Percentiles rank a stretch among this genome's conserved stretches.
These are phyloP conservation scores for Nicotiana undulata DNA, from an alignment of 257 asterid genomes.

Conservation along the genomic window DNA sequence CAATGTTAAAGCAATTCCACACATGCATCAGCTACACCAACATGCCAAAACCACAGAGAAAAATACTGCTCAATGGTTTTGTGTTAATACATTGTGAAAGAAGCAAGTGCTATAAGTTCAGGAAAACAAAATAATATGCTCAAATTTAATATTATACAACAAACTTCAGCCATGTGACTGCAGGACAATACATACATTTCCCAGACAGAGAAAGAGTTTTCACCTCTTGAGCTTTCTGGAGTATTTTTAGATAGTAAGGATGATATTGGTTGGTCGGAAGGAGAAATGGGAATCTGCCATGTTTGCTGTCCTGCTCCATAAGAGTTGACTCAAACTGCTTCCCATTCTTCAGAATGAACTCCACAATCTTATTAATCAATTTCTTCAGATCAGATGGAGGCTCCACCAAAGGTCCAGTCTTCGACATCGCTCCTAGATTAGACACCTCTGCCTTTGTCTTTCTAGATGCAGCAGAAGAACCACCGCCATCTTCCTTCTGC, in stretches of 20 bases:
- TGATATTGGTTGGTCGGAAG: conserved; percentile 71
- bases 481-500: conserved; percentile 32
- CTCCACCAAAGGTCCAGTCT: conserved; percentile 41
- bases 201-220: conserved; percentile 12
- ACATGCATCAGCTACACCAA: neutral
- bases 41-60: neutral
- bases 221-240: conserved; percentile 67
- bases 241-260: conserved; percentile 63
- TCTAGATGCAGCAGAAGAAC: conserved; percentile 23
- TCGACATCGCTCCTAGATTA: conserved; percentile 23
- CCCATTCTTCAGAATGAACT: conserved; percentile 66
- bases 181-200: neutral
- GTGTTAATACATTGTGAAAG: neutral
- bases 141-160: neutral
- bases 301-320: conserved; percentile 67
- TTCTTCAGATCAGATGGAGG: conserved; percentile 78
- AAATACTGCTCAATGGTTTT: neutral
- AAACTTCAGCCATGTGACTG: neutral
- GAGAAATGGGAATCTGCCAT: conserved; percentile 76
- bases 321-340: conserved; percentile 76
- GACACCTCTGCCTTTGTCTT: conserved; percentile 24
- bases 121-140: neutral
- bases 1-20: neutral
- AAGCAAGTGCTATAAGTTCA: neutral
- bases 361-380: conserved; percentile 69